Base-by-base conservation (phyloP, 1,139 yeast genomes). In the Schwanniomyces etchellsii region DNA sequence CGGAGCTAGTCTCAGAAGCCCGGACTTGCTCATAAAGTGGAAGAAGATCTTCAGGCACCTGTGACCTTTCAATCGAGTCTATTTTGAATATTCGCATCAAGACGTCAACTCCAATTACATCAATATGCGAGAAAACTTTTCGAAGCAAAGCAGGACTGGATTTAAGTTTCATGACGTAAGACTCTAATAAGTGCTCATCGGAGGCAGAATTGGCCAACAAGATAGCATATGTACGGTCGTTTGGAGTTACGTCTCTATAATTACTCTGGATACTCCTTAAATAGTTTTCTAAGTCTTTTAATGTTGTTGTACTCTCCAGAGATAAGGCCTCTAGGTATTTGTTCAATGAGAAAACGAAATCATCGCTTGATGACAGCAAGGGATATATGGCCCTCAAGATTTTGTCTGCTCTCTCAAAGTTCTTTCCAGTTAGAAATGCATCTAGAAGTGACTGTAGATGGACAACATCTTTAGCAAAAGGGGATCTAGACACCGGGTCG, bases 391-490 rank as follows among this genome's bases (percentile, higher is more conserved):
- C 78, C 26, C 62, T 57, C 28, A 88, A 57, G 16, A 86, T 77
- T 20, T 77, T 62, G 42, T 74, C 77, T 0, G 96, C 95, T 43
- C 96, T 66, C 20, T 70, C 73, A 43, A 73, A 74, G 48, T 84
- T 83, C 32, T 71, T 72, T 20, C 84, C 70, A 28, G 77, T 72
- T 24, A 89, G 52, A 42, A 93, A 81, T 0, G 95, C 95, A 46
- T 86, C 95, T 24, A 86, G 62, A 21, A 88, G 57, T 2, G 91
- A 74, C 75, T 86, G 85, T 12, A 83, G 61, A 46, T 82, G 85
- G 31, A 71, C 62, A 20, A 77, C 72, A 37, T 78, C 82, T 44
- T 71, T 70, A 3, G 77, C 70, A 43, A 66, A 69, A 0, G 73
- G 68, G 24, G 71, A 61, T 26, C 70, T 47, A 18, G 63, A 48